phyloP scores from a whole-genome alignment of 2,329 filamentous ascomycete species.

The Myriosclerotinia duriaeana region DNA sequence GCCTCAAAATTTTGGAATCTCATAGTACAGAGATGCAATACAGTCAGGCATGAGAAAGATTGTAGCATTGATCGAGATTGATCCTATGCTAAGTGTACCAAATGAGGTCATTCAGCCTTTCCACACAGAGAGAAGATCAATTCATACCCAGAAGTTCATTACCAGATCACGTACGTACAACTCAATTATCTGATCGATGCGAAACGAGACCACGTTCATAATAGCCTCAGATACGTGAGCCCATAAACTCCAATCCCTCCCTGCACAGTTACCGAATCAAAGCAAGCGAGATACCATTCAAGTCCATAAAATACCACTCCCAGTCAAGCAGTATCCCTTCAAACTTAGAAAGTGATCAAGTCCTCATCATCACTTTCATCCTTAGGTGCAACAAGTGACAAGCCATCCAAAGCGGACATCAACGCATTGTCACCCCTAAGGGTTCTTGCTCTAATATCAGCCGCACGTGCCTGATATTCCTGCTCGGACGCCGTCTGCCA shows the following conservation, averaged over 20 bases:
- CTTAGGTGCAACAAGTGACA: neutral
- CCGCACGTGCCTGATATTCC: neutral
- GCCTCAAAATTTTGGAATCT: no score
- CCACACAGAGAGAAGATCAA: no score
- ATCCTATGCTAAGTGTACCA: no score
- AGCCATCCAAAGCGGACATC: neutral
- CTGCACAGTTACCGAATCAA: neutral
- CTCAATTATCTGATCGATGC: neutral
- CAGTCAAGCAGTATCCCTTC: no score
- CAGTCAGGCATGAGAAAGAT: no score
- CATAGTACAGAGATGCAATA: no score
- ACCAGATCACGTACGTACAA: neutral
- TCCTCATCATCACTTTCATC: neutral
- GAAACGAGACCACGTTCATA: no score
- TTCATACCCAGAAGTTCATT: no score
- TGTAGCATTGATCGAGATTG: no score
- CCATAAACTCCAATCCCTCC: neutral
- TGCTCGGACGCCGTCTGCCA: neutral
- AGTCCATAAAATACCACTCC: rapidly evolving
- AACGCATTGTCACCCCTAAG: neutral
- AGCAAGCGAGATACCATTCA: neutral
- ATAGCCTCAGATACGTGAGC: neutral
- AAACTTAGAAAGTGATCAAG: neutral
- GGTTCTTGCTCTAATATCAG: neutral
- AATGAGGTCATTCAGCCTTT: no score